phyloP scores from a whole-genome alignment of 495 filamentous ascomycete species.

The Geoglossum glabrum region DNA sequence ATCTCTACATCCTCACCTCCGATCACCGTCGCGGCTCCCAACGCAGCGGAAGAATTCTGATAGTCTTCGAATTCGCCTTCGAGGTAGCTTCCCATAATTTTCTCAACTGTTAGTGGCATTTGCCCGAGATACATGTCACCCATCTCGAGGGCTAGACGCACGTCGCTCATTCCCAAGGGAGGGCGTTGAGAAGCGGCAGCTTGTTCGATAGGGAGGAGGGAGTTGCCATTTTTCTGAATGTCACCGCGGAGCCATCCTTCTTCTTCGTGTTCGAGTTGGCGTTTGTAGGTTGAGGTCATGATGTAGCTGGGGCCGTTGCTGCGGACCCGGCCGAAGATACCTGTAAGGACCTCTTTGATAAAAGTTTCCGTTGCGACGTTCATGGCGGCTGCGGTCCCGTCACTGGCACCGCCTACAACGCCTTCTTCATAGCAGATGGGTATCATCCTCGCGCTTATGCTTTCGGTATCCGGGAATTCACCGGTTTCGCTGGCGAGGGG shows the following conservation, averaged over 20 bases:
- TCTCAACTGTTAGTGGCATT: constrained; percentile 52
- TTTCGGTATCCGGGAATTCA: constrained; percentile 71
- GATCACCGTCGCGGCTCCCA: constrained; percentile 18
- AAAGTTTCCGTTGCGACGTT: constrained; percentile 78
- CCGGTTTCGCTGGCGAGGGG: constrained; percentile 74
- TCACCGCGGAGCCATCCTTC: constrained; percentile 43
- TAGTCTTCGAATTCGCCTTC: constrained; percentile 55
- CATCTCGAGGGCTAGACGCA: constrained; percentile 54
- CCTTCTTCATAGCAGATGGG: constrained; percentile 91
- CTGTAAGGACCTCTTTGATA: constrained; percentile 70
- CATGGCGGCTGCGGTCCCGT: constrained; percentile 67
- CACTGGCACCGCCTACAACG: constrained; percentile 47
- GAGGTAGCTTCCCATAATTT: constrained; percentile 49
- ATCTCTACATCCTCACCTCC: constrained; percentile 4
- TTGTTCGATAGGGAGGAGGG: constrained; percentile 56
- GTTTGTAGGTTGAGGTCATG: constrained; percentile 57
- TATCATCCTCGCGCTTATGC: constrained; percentile 67
- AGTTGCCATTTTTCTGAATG: constrained; percentile 43
- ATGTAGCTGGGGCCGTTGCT: constrained; percentile 63
- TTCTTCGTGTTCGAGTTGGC: constrained; percentile 54
- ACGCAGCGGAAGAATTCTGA: too few relatives aligned
- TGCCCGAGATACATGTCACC: constrained; percentile 53
- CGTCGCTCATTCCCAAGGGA: constrained; percentile 56
- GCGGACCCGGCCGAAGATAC: constrained; percentile 57
- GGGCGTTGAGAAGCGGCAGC: constrained; percentile 44